These are phyloP conservation scores for Raphidocelis subcapitata DNA, from an alignment of 139 green algal genomes.

Conservation along the genomic window DNA sequence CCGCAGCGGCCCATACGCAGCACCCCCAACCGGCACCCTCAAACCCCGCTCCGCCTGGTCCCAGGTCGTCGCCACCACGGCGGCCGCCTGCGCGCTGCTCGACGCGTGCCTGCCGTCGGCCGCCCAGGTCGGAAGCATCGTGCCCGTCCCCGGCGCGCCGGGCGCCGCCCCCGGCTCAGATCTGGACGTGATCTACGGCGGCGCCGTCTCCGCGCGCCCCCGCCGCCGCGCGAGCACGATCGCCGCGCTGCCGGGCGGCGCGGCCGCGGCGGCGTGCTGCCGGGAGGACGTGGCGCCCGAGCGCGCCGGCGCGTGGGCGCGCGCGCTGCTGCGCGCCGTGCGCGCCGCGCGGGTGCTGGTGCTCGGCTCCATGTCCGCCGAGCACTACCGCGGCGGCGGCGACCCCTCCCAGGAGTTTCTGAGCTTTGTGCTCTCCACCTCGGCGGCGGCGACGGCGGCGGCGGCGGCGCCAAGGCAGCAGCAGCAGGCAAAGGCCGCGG, in stretches of 20 bases:
- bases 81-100: constrained; percentile 28
- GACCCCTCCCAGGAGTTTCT: constrained; percentile 39
- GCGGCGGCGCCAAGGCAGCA: neutral
- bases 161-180: constrained; percentile 3
- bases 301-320: constrained; percentile 27
- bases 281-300: constrained; percentile 18
- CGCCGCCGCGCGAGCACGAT: neutral
- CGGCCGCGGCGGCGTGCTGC: constrained; percentile 19
- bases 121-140: too few relatives aligned
- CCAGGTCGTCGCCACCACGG: constrained; percentile 30
- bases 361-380: constrained; percentile 22
- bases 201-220: neutral
- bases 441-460: too few relatives aligned
- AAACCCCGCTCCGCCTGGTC: neutral
- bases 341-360: constrained; percentile 17
- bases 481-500: neutral
- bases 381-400: constrained; percentile 22
- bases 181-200: constrained; percentile 3
- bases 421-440: constrained; percentile 30
- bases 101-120: neutral
- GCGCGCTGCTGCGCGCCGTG: constrained; percentile 24
- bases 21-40: too few relatives aligned
- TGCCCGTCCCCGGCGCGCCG: neutral
- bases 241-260: constrained; percentile 5
- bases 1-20: too few relatives aligned